phyloP scores from a whole-genome alignment of 2,329 filamentous ascomycete genomes.

The Colletotrichum liaoningense region DNA sequence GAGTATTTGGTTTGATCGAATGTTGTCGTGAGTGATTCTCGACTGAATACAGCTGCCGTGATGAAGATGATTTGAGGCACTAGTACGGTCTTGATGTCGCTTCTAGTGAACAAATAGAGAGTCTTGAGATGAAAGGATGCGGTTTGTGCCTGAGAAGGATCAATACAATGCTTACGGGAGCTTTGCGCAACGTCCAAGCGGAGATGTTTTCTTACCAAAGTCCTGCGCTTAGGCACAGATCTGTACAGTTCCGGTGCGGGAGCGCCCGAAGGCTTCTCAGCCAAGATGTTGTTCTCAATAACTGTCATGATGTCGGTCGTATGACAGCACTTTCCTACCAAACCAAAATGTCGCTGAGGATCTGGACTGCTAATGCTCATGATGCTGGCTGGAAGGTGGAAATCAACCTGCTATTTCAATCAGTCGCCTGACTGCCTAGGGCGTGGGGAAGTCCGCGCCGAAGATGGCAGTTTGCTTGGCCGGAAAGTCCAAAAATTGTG shows the following conservation, averaged over 20 bases:
- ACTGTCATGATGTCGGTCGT: not conserved
- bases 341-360: not conserved
- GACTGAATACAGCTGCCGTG: slow-evolving; percentile 18
- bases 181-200: not conserved
- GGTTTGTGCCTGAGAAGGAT: not conserved
- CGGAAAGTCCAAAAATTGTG: not conserved
- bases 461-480: not conserved
- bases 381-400: no score
- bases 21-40: not conserved
- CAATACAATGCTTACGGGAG: not conserved
- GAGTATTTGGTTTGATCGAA: not conserved
- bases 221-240: not conserved
- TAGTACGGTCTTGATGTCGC: slow-evolving; percentile 47
- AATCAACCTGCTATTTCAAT: not conserved
- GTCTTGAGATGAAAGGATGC: slow-evolving; percentile 37
- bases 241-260: not conserved
- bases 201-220: not conserved
- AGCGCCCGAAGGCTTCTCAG: slow-evolving; percentile 3
- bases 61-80: slow-evolving; percentile 45
- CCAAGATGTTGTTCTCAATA: not conserved
- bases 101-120: slow-evolving; percentile 45
- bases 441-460: slow-evolving; percentile 16
- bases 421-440: not conserved
- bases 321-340: not conserved
- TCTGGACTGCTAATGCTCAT: not conserved